Evolutionary conservation across 129 eudicot species (phyloP).

Genomic region (Pseudognaphalium luteoalbum): DNA sequence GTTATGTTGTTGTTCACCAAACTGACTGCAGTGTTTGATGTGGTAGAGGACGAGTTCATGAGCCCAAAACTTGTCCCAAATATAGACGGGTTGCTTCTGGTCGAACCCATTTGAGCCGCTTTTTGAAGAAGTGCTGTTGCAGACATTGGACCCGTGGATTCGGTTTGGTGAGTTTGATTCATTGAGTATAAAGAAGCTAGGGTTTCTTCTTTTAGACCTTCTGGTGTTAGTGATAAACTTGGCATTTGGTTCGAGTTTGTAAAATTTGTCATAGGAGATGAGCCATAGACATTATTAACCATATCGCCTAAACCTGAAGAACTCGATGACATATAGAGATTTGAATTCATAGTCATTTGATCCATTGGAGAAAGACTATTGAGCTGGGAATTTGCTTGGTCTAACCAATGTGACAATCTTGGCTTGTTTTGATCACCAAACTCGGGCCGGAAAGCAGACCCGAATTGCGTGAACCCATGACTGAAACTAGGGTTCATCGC

Average conservation of each 20-base stretch:
- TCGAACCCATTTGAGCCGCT: constrained; percentile 95
- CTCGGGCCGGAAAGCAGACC: constrained; percentile 40
- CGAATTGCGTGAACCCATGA: constrained; percentile 52
- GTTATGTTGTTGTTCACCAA: constrained; percentile 30
- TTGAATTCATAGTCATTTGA: constrained; percentile 41
- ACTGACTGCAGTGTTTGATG: constrained; percentile 41
- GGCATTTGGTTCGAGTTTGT: constrained; percentile 36
- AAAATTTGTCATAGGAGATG: constrained; percentile 53
- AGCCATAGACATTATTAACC: constrained; percentile 53
- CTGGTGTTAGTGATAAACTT: constrained; percentile 46
- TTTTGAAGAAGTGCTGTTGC: constrained; percentile 93
- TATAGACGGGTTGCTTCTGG: constrained; percentile 60
- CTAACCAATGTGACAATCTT: constrained; percentile 73
- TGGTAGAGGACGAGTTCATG: constrained; percentile 47
- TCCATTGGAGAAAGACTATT: constrained; percentile 49
- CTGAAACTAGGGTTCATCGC: constrained; percentile 46
- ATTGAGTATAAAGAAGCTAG: constrained; percentile 54
- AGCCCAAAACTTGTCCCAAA: constrained; percentile 66
- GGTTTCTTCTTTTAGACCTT: constrained; percentile 46
- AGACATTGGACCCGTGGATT: constrained; percentile 65
- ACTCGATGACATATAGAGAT: constrained; percentile 47
- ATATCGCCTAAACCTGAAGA: constrained; percentile 47
- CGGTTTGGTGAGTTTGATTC: constrained; percentile 42
- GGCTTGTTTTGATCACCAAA: constrained; percentile 58
- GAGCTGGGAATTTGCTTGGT: constrained; percentile 63